phyloP scores from a whole-genome alignment of 768 basidiomycete genomes.

The Amyloporia xantha region DNA sequence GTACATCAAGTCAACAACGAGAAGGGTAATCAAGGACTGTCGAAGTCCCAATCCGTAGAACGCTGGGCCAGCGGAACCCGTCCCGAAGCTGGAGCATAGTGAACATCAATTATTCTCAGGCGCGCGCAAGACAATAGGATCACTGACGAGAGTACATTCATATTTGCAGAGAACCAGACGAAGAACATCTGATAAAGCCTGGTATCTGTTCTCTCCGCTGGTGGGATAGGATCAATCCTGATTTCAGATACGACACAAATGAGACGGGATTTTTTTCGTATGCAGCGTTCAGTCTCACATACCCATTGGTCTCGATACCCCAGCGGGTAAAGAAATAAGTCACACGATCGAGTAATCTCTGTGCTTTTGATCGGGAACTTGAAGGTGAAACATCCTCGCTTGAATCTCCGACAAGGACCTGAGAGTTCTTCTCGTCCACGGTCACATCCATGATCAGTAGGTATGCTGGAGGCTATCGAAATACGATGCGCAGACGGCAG shows the following conservation, averaged over 20 bases:
- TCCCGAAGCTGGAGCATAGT: conserved; percentile 33
- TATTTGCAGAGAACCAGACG: conserved; percentile 66
- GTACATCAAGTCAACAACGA: conserved; percentile 41
- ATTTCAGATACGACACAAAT: not conserved
- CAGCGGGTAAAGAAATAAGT: conserved; percentile 26
- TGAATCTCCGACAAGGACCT: not conserved
- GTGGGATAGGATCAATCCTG: conserved; percentile 49
- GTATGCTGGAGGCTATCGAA: not conserved
- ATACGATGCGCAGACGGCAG: not conserved
- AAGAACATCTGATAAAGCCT: conserved; percentile 62
- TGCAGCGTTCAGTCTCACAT: not conserved
- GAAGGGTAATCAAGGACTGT: conserved; percentile 34
- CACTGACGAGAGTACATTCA: conserved; percentile 54
- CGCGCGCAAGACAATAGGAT: not conserved
- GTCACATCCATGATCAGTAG: not conserved
- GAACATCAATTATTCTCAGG: not conserved
- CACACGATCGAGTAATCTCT: not conserved
- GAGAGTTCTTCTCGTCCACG: not conserved
- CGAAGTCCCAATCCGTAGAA: conserved; percentile 40
- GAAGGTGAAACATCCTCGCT: not conserved
- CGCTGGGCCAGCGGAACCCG: conserved; percentile 44
- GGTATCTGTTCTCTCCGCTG: conserved; percentile 46
- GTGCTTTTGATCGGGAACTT: not conserved
- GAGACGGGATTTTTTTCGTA: not conserved
- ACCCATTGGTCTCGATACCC: conserved; percentile 39